These are phyloP conservation scores for Ustilago shanxiensis DNA, from an alignment of 1,284 basidiomycete genomes.

Conservation along the genomic window DNA sequence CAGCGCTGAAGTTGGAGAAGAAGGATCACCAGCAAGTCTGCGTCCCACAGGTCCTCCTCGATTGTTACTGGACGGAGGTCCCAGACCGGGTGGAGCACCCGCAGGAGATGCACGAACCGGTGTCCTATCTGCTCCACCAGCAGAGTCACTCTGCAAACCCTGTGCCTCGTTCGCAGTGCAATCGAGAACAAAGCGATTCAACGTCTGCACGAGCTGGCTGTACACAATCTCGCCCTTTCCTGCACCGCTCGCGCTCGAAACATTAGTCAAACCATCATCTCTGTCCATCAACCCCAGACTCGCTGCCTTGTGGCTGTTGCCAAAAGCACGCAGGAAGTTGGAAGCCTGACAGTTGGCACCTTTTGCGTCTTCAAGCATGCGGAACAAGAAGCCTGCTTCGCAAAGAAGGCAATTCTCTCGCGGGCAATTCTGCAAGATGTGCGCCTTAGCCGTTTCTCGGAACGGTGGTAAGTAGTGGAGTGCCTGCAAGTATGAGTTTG, in stretches of 20 bases:
- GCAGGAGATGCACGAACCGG: constrained; percentile 17
- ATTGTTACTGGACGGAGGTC: constrained; percentile 42
- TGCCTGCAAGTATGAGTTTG: constrained; percentile 90
- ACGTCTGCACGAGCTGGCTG: constrained; percentile 89
- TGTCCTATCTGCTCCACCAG: background rate
- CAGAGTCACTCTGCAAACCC: constrained; percentile 4
- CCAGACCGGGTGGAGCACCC: constrained; percentile 42
- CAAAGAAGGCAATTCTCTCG: constrained; percentile 93
- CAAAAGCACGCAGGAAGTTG: constrained; percentile 95
- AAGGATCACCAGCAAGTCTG: constrained; percentile 13
- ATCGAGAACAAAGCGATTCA: constrained; percentile 93
- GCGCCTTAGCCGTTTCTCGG: constrained; percentile 85
- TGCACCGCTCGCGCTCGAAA: constrained; percentile 66
- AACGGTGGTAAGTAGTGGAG: constrained; percentile 87
- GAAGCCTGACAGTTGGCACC: constrained; percentile 96
- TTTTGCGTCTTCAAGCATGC: constrained; percentile 94
- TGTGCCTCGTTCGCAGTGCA: constrained; percentile 52
- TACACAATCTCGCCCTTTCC: constrained; percentile 72
- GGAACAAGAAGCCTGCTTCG: constrained; percentile 92
- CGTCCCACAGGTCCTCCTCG: constrained; percentile 30
- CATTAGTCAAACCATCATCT: constrained; percentile 76
- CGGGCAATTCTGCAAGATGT: constrained; percentile 82
- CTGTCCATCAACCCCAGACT: constrained; percentile 91
- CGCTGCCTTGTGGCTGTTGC: constrained; percentile 79
- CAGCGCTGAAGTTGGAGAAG: constrained; percentile 14